These are phyloP conservation scores for Botrytis medusae DNA, from an alignment of 2,329 filamentous ascomycete species.

Conservation along the genomic window DNA sequence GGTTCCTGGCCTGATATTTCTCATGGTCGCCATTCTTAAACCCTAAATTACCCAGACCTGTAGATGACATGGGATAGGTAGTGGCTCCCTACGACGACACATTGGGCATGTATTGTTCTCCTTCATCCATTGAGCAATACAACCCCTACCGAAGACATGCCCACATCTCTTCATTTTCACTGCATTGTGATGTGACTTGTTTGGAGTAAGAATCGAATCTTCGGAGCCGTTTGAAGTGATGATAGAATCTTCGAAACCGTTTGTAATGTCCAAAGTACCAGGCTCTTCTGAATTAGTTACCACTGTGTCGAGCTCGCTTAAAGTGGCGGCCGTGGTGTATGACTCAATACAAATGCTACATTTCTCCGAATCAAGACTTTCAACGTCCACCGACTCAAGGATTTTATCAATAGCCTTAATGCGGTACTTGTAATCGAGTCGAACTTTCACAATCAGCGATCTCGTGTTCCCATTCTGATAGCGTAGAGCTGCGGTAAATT, in stretches of 20 bases:
- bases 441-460: fast-evolving
- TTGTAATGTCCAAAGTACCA: not conserved
- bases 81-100: not conserved
- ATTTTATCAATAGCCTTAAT: fast-evolving
- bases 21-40: not conserved
- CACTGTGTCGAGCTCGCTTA: not conserved
- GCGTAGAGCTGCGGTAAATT: not conserved
- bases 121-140: not conserved
- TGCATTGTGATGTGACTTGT: not conserved
- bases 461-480: not conserved
- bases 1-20: not conserved
- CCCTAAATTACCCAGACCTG: not conserved
- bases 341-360: not conserved
- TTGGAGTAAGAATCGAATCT: not conserved
- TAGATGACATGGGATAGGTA: not conserved
- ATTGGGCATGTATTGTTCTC: not conserved
- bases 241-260: not conserved
- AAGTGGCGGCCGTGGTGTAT: not conserved
- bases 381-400: not conserved
- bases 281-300: not conserved
- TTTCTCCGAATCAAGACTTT: not conserved
- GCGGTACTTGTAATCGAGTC: not conserved
- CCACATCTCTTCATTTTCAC: not conserved
- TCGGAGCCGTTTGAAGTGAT: not conserved
- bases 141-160: not conserved